Conservation (phyloP, 2,329 filamentous ascomycete genomes). For the Penicillium thymicola region DNA sequence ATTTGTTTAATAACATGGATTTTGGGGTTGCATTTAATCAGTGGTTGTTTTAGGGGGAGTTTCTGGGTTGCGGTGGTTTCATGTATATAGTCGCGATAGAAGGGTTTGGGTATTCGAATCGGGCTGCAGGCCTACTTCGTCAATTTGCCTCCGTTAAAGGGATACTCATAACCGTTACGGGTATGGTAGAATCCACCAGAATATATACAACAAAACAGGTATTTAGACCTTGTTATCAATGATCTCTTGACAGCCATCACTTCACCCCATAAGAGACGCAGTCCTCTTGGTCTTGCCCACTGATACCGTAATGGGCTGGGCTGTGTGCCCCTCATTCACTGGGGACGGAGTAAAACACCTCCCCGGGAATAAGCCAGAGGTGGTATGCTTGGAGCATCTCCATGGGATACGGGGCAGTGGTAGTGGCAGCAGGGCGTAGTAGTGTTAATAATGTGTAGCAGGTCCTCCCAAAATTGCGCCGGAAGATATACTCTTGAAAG, state of each 20-base stretch:
- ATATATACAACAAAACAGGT: neutral
- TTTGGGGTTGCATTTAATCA: constrained; percentile 22
- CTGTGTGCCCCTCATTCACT: neutral
- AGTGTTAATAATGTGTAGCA: too few species aligned
- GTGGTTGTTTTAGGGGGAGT: constrained; percentile 15
- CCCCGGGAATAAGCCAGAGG: too few species aligned
- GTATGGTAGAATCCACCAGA: neutral
- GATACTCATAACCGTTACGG: neutral
- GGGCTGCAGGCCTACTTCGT: neutral
- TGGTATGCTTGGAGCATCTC: too few species aligned
- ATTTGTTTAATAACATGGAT: constrained; percentile 22
- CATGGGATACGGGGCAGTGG: too few species aligned
- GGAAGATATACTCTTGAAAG: too few species aligned
- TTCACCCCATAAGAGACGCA: neutral
- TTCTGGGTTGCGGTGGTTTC: neutral
- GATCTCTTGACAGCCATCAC: neutral
- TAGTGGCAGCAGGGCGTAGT: too few species aligned
- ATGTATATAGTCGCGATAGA: neutral
- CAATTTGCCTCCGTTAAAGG: neutral
- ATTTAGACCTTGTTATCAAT: neutral
- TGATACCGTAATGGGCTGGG: neutral
- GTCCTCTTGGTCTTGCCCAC: neutral
- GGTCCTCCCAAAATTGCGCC: too few species aligned
- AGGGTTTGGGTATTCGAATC: neutral
- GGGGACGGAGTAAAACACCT: too few species aligned